Base-by-base conservation (phyloP, 768 basidiomycete species). In the Kondoa subrosea region DNA sequence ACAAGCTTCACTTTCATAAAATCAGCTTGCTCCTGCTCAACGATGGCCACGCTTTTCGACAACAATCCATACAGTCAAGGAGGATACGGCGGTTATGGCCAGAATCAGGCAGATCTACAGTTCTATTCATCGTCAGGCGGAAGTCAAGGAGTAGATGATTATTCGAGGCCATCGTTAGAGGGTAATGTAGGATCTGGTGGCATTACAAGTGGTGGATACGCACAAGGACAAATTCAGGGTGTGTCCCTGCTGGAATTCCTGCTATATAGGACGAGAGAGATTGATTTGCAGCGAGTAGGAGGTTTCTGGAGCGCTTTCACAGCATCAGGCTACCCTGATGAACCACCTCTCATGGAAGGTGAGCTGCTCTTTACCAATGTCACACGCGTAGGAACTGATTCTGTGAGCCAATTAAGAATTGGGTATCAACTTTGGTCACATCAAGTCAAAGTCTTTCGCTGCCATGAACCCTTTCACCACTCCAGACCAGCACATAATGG, bases 401-500 rank as follows among this genome's bases (percentile, higher is more conserved):
- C 25, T 29, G 33, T 21, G 2, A 29, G 32, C 25, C 56, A 0
- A 31, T 31, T 16, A 74, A 97, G 95, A 97, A 76, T 85, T 99
- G 34, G 95, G 95, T 56, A 92, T 99, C 76, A 97, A 99, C 79
- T 95, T 97, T 72, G 84, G 85, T 34, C 95, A 99, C 76, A 97
- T 99, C 78, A 84, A 87, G 34, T 85, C 84, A 67, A 99, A 97
- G 80, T 89, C 91, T 27, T 78, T 92, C 78, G 91, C 95, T 0
- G 95, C 97, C 4, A 84, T 99, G 64, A 97, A 99, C 74, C 95
- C 95, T 2, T 79, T 97, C 26, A 82, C 84, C 68, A 81, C 81
- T 63, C 71, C 73, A 27, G 74, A 75, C 34, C 68, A 67, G 29
- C 72, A 72, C 66, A 97, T 99, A 69, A 99, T 99, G 95, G 95